Evolutionary conservation across 2,329 filamentous ascomycete genomes (phyloP).

Genomic region (Cercospora brassicicola): DNA sequence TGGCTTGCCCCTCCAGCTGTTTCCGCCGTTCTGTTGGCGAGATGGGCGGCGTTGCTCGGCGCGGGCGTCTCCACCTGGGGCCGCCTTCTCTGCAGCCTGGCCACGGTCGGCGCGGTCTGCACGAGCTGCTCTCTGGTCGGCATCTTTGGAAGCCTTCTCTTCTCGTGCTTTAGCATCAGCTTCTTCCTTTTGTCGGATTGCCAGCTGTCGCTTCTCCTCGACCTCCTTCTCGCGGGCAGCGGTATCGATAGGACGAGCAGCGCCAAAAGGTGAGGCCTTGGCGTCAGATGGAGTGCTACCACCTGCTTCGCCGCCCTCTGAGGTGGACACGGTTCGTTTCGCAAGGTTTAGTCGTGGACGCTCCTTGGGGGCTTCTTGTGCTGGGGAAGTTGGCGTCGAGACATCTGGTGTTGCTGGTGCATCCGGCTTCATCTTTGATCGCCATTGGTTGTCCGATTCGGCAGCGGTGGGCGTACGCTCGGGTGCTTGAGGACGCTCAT

Average conservation of each 20-base stretch:
- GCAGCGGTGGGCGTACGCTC: slow-evolving; percentile 80
- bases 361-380: slow-evolving; percentile 58
- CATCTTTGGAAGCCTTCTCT: slow-evolving; percentile 59
- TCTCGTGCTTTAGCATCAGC: slow-evolving; percentile 82
- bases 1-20: slow-evolving; percentile 25
- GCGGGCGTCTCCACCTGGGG: slow-evolving; percentile 48
- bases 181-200: slow-evolving; percentile 78
- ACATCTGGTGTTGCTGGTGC: slow-evolving; percentile 67
- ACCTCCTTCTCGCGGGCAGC: slow-evolving; percentile 84
- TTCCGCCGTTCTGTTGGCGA: slow-evolving; percentile 30
- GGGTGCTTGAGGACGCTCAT: slow-evolving; percentile 59
- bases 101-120: slow-evolving; percentile 36
- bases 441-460: slow-evolving; percentile 92
- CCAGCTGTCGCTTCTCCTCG: slow-evolving; percentile 78
- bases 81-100: slow-evolving; percentile 37
- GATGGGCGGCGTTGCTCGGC: slow-evolving; percentile 28
- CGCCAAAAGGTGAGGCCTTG: slow-evolving; percentile 91
- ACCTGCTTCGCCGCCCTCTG: slow-evolving; percentile 51
- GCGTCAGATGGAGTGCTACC: slow-evolving; percentile 55
- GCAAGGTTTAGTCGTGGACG: slow-evolving; percentile 83
- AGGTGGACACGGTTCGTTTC: slow-evolving; percentile 87
- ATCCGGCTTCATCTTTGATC: slow-evolving; percentile 86
- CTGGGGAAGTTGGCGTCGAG: slow-evolving; percentile 73
- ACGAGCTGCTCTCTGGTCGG: slow-evolving; percentile 58
- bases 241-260: slow-evolving; percentile 90